Percentiles rank a stretch among this genome's conserved stretches.
phyloP scores from a whole-genome alignment of 73 alveolate species.

The Tetrahymena elliotti region DNA sequence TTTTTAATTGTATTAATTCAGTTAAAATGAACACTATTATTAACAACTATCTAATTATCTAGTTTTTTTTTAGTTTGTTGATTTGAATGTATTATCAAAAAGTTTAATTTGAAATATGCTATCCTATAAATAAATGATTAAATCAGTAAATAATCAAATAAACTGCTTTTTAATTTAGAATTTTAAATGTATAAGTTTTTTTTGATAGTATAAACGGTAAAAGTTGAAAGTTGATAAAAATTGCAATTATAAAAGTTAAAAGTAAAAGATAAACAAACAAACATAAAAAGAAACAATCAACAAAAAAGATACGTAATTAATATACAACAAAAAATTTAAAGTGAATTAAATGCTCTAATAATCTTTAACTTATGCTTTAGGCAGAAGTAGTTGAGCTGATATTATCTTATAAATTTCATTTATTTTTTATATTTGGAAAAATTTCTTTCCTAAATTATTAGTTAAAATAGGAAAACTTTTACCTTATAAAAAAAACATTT shows the following conservation, averaged over 20 bases:
- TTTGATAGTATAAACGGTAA: too few relatives aligned
- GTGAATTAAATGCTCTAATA: too few relatives aligned
- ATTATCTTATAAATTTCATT: too few relatives aligned
- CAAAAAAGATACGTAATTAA: too few relatives aligned
- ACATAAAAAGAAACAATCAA: too few relatives aligned
- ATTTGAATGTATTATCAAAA: not conserved
- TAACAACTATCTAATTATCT: not conserved
- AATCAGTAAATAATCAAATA: not conserved
- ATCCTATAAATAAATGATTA: not conserved
- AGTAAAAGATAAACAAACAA: not conserved
- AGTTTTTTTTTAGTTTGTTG: too few relatives aligned
- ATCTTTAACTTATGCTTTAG: not conserved
- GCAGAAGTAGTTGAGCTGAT: not conserved
- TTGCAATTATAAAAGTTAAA: not conserved
- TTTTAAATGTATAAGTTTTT: not conserved
- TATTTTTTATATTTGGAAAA: too few relatives aligned
- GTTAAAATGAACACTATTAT: not conserved
- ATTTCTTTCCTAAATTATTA: not conserved
- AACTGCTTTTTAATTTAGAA: not conserved
- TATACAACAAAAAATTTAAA: not conserved
- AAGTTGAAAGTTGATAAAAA: too few relatives aligned
- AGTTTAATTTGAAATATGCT: not conserved
- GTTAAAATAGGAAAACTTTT: not conserved
- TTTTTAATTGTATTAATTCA: not conserved
- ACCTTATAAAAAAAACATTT: not conserved